Evolutionary conservation across 2,329 filamentous ascomycete genomes (phyloP), one percentile per base, ranked within the genome.

Genomic region (Fusarium zealandicum): DNA sequence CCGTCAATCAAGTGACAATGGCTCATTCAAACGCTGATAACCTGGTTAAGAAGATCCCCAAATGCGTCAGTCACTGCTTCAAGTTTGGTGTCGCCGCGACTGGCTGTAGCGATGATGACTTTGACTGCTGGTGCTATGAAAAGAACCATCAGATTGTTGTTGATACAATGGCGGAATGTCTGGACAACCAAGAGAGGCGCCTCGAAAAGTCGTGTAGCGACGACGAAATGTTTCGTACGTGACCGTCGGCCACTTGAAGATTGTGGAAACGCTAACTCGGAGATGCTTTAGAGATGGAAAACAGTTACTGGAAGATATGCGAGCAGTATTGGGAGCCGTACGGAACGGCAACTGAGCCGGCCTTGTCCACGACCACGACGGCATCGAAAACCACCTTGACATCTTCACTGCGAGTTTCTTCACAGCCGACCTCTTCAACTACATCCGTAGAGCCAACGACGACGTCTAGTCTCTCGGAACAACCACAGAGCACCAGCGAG

Each of bases 301-400:
- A 68, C 12, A 66, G 62, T 11, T 67, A 67, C n/a, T 67, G 65
- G 65, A 65, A 61, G 39, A 67, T 67, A 20, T 67, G 65, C 5
- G 57, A 67, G 38, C 56, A 67, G 28, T 67, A 68, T 5, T 67
- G 65, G 65, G 65, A 67, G 33, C 39, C 52, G 5, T 63, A 62
- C 5, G 65, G 65, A 10, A 67, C 65, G 3, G 65, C 65, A 2
- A 52, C 42, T 10, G 58, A 67, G n/a, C 65, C 65, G 9, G 46
- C 45, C 11, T 46, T 54, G 2, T 49, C 52, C 18, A 57, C 18
- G n/a, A 35, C 60, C 18, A 60, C 54, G 6, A 39, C 48, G 9
- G 13, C 16, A 7, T 18, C 46, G 2, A 54, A 42, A 25, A 31
- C 54, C 5, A 51, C 37, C 17, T 28, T 48, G n/a, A 39, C 36